phyloP scores from a whole-genome alignment of 2,329 filamentous ascomycete genomes.

The Trichoderma koningiopsis region DNA sequence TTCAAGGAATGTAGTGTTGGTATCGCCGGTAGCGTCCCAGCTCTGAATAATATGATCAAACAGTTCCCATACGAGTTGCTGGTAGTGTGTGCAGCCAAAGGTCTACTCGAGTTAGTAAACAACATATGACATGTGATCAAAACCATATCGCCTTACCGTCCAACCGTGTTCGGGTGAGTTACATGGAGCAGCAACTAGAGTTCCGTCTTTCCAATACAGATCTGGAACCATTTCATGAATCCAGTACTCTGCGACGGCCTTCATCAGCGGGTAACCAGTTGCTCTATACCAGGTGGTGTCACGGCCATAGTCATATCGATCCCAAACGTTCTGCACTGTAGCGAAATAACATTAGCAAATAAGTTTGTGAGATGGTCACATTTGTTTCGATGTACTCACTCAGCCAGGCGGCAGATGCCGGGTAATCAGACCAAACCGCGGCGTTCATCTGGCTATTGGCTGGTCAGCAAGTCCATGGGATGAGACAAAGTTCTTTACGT shows the following conservation, averaged over 20 bases:
- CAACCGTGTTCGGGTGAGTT: constrained; percentile 60
- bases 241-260: constrained; percentile 58
- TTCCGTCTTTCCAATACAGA: constrained; percentile 51
- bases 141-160: constrained; percentile 32
- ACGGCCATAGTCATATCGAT: constrained; percentile 57
- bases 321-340: constrained; percentile 61
- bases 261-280: constrained; percentile 56
- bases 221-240: constrained; percentile 56
- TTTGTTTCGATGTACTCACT: constrained; percentile 1
- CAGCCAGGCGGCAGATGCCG: constrained; percentile 22
- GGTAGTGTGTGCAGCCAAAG: constrained; percentile 56
- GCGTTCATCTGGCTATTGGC: constrained; percentile 9
- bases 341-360: neutral
- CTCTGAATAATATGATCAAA: constrained; percentile 43
- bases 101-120: constrained; percentile 35
- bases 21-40: constrained; percentile 31
- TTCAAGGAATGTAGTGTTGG: constrained; percentile 36
- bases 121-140: fast-evolving
- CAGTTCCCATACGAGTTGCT: constrained; percentile 52
- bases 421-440: constrained; percentile 21
- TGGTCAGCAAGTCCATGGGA: constrained; percentile 33
- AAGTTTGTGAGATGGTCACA: neutral
- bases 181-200: constrained; percentile 59
- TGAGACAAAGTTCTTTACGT: neutral
- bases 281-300: constrained; percentile 49